Evolutionary conservation across 345 rosid species (phyloP).

Genomic region (Salix koriyanagi): DNA sequence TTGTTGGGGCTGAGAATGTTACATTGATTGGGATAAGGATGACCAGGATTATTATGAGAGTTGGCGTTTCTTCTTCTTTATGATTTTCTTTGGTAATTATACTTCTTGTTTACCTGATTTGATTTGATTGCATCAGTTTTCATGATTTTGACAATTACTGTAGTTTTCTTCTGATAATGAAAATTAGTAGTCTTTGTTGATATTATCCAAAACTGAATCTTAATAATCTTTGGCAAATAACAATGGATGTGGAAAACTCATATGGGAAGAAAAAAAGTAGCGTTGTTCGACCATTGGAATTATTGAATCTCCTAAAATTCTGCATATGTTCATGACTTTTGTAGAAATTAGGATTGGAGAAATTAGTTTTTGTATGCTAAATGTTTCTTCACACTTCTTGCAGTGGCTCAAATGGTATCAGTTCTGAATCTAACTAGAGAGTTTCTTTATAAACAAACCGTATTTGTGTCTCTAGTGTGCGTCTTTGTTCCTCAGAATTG

Average conservation of each 20-base stretch:
- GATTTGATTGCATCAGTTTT: neutral
- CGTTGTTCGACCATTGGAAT: neutral
- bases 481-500: neutral
- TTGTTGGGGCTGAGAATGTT: constrained; percentile 45
- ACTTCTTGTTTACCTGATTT: neutral
- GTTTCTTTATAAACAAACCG: neutral
- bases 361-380: neutral
- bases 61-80: constrained; percentile 27
- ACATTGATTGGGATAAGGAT: constrained; percentile 46
- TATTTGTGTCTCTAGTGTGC: neutral
- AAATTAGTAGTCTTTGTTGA: neutral
- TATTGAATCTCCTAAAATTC: neutral
- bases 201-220: neutral
- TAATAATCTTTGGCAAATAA: neutral
- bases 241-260: neutral
- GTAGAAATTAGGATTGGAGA: neutral
- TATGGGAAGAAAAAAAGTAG: neutral
- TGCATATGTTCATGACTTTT: neutral
- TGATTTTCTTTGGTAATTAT: neutral
- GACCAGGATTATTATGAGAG: constrained; percentile 55
- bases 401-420: neutral
- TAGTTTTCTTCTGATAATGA: neutral
- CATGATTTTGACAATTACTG: neutral
- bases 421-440: neutral
- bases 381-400: neutral